A percentile compares a stretch with the other conserved stretches of the same genome.
These are phyloP conservation scores for Sarocladium oryzae DNA, from an alignment of 2,329 filamentous ascomycete species.

Conservation along the genomic window DNA sequence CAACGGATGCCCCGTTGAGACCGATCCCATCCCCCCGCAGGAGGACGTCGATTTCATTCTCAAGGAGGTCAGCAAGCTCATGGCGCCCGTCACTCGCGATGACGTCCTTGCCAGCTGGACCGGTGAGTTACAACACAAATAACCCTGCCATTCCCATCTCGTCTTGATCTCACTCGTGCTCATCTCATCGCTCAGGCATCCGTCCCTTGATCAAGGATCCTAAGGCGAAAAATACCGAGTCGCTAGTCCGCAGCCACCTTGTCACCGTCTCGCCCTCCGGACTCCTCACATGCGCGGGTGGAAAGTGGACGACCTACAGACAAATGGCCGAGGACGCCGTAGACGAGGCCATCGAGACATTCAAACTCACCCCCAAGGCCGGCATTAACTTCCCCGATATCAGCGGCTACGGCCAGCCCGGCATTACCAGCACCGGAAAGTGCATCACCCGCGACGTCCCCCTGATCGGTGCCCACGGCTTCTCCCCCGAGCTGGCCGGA, in stretches of 20 bases:
- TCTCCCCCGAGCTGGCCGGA: conserved; percentile 26
- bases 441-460: conserved; percentile 71
- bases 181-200: conserved; percentile 38
- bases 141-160: no score
- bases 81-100: conserved; percentile 64
- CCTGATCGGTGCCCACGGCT: conserved; percentile 73
- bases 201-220: conserved; percentile 76
- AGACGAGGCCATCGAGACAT: conserved; percentile 66
- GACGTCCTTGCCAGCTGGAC: conserved; percentile 80
- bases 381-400: conserved; percentile 52
- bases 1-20: conserved; percentile 60
- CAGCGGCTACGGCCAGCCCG: conserved; percentile 50
- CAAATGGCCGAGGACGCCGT: conserved; percentile 86
- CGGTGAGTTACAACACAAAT: conserved; percentile 36
- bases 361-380: conserved; percentile 49
- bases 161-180: no score
- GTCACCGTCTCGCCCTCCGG: conserved; percentile 69
- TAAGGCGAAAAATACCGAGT: conserved; percentile 74
- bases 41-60: conserved; percentile 79
- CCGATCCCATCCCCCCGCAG: conserved; percentile 66
- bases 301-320: conserved; percentile 85
- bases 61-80: conserved; percentile 68
- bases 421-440: conserved; percentile 52
- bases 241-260: conserved; percentile 75
- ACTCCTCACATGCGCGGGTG: conserved; percentile 72